Conservation (phyloP, 306 rosid genomes). For the Boehmeria nivea region DNA sequence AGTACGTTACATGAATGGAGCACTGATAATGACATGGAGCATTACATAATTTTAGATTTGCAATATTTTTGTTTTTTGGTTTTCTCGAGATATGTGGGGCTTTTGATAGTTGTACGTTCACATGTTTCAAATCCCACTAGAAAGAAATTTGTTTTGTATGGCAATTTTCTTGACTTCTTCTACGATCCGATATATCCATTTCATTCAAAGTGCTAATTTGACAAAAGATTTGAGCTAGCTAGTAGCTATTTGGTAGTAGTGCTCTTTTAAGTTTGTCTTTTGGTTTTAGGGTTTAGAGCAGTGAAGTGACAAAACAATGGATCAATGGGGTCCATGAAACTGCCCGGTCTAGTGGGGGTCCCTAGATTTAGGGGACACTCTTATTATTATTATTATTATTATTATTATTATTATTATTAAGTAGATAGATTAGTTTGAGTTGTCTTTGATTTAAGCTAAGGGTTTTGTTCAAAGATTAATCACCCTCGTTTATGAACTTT, state of each 20-base stretch:
- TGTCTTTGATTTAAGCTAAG: too few relatives aligned
- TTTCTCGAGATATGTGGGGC: conserved; percentile 43
- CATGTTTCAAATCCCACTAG: conserved; percentile 18
- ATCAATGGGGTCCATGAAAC: conserved; percentile 35
- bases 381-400: neutral
- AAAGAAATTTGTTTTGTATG: conserved; percentile 11
- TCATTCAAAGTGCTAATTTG: neutral
- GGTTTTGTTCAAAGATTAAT: too few relatives aligned
- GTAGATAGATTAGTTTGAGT: too few relatives aligned
- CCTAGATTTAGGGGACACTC: conserved; percentile 1
- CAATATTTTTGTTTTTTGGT: conserved; percentile 15
- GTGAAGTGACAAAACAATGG: conserved; percentile 42
- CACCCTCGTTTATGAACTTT: too few relatives aligned
- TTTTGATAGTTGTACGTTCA: conserved; percentile 12
- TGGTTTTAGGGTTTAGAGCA: conserved; percentile 12
- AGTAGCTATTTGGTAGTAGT: neutral
- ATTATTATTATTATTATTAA: too few relatives aligned
- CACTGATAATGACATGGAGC: too few relatives aligned
- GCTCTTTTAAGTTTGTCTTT: conserved; percentile 23
- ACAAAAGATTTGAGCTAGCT: neutral
- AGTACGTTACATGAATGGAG: too few relatives aligned
- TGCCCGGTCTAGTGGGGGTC: conserved; percentile 26
- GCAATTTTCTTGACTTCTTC: neutral
- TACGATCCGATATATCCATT: neutral
- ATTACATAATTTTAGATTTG: neutral